Base-by-base conservation (phyloP, 2,329 filamentous ascomycete species). In the Polychaeton citri region DNA sequence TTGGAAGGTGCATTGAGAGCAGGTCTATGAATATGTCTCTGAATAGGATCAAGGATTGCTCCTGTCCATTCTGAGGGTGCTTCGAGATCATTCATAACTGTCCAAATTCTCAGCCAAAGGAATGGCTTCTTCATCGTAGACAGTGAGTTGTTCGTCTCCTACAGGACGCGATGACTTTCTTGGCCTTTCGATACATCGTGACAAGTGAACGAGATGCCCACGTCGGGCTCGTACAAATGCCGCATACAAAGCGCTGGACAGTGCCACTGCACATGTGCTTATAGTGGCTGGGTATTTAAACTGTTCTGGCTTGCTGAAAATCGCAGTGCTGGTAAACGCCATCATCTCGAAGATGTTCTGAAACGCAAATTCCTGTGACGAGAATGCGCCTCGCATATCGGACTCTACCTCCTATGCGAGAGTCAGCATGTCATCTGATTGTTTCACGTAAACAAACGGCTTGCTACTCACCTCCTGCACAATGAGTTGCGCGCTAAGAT, bases 311-410 rank as follows among this genome's bases (percentile, higher is more conserved):
- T 61, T 58, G 1, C 71, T 64, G 41, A 77, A 83, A 3, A 77
- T 50, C 40, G 83, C 74, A 0, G 81, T 86, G 1, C 69, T 67
- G 0, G 65, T 65, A 49, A 74, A 85, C 0, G 79, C 76, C 1
- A 76, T 54, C 33, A 85, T 64, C 53, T 86, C 80, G 41, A 83
- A 84, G 1, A 71, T 44, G 41, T 76, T 85, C 51, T 86, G 81
- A 26, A 76, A 65, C 0, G 74, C 68, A 6, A 75, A 69, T 53
- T 87, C 81, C 6, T 74, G 68, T 0, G 77, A 63, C 0, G 79
- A 84, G 45, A 87, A 86, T 0, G 66, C 60, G 1, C 78, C 81
- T n/a, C 81, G 71, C 26, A 64, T 53, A 2, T 44, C 35, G 6
- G 46, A 31, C 32, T 58, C 54, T 1, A 62, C 60, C 16, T 63